Evolutionary conservation across 208 protist genomes (phyloP).

Genomic region (Tritrichomonas foetus): DNA sequence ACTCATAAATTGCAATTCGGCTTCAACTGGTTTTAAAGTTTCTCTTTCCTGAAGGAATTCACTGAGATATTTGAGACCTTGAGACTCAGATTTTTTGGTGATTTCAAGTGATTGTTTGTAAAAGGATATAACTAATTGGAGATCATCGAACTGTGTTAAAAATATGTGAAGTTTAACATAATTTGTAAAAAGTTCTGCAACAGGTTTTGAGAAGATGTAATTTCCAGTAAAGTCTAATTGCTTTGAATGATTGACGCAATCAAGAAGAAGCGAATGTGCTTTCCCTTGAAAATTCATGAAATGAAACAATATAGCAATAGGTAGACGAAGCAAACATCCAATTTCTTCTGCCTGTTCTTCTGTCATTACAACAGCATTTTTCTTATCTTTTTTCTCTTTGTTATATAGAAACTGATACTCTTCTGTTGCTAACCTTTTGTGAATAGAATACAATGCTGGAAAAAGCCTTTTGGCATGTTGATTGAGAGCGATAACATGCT

Average conservation of each 20-base stretch:
- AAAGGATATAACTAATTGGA: background rate
- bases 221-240: background rate
- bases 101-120: background rate
- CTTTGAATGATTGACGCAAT: background rate
- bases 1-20: background rate
- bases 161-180: background rate
- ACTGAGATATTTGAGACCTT: background rate
- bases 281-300: background rate
- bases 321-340: too few relatives aligned
- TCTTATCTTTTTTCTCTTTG: too few relatives aligned
- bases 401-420: too few relatives aligned
- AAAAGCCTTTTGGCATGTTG: too few relatives aligned
- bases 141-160: background rate
- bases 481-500: too few relatives aligned
- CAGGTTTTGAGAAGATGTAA: background rate
- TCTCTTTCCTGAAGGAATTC: background rate
- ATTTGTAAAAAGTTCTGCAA: background rate
- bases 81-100: background rate
- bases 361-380: too few relatives aligned
- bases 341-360: too few relatives aligned
- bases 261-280: background rate
- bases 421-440: too few relatives aligned
- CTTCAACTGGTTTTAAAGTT: background rate
- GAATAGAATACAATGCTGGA: too few relatives aligned
- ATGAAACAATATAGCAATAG: background rate